These are phyloP conservation scores for Xylariaceae sp. DNA, from an alignment of 2,329 filamentous ascomycete genomes.

Conservation along the genomic window DNA sequence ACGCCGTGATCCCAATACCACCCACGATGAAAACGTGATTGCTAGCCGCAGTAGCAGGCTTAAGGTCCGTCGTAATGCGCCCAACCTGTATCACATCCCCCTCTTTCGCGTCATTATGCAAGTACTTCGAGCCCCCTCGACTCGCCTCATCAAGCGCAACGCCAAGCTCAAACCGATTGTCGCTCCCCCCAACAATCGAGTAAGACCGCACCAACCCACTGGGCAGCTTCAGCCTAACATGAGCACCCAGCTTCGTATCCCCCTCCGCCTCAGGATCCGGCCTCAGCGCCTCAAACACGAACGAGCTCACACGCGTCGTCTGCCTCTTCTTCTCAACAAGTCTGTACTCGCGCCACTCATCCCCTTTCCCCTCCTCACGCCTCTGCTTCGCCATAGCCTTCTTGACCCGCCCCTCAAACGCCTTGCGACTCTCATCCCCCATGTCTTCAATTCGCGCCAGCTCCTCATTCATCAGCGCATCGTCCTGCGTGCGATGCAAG, in stretches of 20 bases:
- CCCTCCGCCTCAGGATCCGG: slow-evolving; percentile 34
- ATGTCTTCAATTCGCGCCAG: slow-evolving; percentile 51
- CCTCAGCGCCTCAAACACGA: slow-evolving; percentile 49
- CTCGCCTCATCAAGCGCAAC: slow-evolving; percentile 53
- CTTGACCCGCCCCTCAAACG: slow-evolving; percentile 51
- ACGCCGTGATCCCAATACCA: slow-evolving; percentile 66
- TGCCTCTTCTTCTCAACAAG: slow-evolving; percentile 50
- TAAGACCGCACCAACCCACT: slow-evolving; percentile 58
- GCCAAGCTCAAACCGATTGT: slow-evolving; percentile 53
- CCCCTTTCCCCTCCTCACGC: slow-evolving; percentile 19
- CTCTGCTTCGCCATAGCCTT: slow-evolving; percentile 39
- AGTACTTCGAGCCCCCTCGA: slow-evolving; percentile 59
- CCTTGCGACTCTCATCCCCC: slow-evolving; percentile 45
- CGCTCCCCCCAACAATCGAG: slow-evolving; percentile 54
- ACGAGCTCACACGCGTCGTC: slow-evolving; percentile 49
- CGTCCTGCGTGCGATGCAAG: slow-evolving; percentile 52
- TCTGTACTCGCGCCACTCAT: slow-evolving; percentile 44
- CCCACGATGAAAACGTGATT: slow-evolving; percentile 62
- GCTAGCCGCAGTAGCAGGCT: slow-evolving; percentile 45
- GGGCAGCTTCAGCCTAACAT: slow-evolving; percentile 56
- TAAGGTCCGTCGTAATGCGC: slow-evolving; percentile 49
- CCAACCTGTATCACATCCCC: slow-evolving; percentile 52
- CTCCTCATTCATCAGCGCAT: slow-evolving; percentile 51
- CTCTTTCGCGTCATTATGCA: slow-evolving; percentile 48
- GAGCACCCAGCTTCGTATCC: slow-evolving; percentile 42